Conservation (phyloP, 306 rosid genomes). For the Vigna unguiculata region DNA sequence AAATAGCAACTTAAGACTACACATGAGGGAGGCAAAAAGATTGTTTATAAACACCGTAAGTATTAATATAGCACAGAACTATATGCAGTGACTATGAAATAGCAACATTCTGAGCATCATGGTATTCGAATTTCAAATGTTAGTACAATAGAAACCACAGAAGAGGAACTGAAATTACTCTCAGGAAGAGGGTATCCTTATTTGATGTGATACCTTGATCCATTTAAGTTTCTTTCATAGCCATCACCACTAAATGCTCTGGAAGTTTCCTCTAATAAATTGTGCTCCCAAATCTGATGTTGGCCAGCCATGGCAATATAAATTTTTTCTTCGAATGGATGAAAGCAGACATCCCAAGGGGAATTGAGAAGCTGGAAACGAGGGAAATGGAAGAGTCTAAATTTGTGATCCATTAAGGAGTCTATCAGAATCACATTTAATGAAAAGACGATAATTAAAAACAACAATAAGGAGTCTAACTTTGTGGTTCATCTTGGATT, state of each 20-base stretch:
- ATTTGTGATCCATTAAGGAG: constrained; percentile 34
- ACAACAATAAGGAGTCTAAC: background rate
- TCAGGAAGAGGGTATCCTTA: constrained; percentile 15
- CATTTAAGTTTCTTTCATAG: constrained; percentile 91
- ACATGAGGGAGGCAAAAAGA: constrained; percentile 34
- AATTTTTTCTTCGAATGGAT: constrained; percentile 76
- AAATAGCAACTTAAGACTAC: background rate
- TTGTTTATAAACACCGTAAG: constrained; percentile 7
- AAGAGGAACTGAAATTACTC: constrained; percentile 25
- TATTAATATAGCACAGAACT: constrained; percentile 31
- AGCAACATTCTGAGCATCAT: constrained; percentile 24
- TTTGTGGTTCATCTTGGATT: constrained; percentile 30
- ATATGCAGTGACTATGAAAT: constrained; percentile 20
- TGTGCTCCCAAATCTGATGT: constrained; percentile 96
- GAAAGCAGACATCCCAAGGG: constrained; percentile 98
- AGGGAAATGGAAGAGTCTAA: constrained; percentile 33
- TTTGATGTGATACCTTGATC: constrained; percentile 68
- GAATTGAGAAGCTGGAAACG: constrained; percentile 90
- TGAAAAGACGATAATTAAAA: constrained; percentile 5
- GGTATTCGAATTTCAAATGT: background rate
- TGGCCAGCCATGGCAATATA: constrained; percentile 98
- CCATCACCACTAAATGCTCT: constrained; percentile 92
- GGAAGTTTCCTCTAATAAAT: constrained; percentile 64
- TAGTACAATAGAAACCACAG: constrained; percentile 23
- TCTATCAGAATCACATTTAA: constrained; percentile 15